Percentiles rank a stretch among this genome's conserved stretches.
phyloP scores from a whole-genome alignment of 192 early-diverging fungal genomes.

The Backusella liffmaniae region DNA sequence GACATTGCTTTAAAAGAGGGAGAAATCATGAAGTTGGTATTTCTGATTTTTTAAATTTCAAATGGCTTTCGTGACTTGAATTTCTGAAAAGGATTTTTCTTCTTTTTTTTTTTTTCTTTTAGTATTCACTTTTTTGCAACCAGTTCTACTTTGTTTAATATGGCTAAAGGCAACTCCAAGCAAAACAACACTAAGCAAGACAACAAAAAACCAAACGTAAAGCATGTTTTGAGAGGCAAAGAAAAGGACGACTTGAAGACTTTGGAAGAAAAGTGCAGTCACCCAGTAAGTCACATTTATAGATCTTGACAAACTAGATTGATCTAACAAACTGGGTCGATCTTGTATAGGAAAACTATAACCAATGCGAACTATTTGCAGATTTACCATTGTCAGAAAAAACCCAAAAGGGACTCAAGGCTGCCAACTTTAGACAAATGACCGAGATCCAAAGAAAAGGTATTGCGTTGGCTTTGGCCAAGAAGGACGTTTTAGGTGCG shows the following conservation, averaged over 20 bases:
- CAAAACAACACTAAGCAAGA: background rate
- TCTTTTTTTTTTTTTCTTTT: background rate
- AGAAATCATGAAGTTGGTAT: background rate
- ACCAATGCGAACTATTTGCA: constrained; percentile 31
- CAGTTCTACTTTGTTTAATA: background rate
- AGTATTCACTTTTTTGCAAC: background rate
- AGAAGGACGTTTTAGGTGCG: constrained; percentile 78
- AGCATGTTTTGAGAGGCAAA: background rate
- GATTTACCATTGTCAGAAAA: constrained; percentile 52
- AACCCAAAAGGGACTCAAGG: constrained; percentile 70
- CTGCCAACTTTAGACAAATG: constrained; percentile 86
- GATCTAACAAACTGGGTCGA: background rate
- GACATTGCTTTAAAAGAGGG: background rate
- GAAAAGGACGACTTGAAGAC: background rate
- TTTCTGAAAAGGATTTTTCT: background rate
- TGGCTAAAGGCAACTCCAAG: background rate
- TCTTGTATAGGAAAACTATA: constrained; percentile 26
- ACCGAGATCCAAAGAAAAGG: constrained; percentile 92
- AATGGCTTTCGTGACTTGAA: constrained; percentile 4
- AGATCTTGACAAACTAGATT: background rate
- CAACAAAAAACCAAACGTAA: background rate
- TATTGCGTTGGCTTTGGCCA: constrained; percentile 64
- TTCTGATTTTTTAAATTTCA: constrained; percentile 1
- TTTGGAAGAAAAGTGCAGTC: constrained; percentile 14
- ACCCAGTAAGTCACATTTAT: constrained; percentile 13